A percentile compares a stretch with the other conserved stretches of the same genome.
These are phyloP conservation scores for Phanerochaete sordida DNA, from an alignment of 768 basidiomycete genomes.

Conservation along the genomic window DNA sequence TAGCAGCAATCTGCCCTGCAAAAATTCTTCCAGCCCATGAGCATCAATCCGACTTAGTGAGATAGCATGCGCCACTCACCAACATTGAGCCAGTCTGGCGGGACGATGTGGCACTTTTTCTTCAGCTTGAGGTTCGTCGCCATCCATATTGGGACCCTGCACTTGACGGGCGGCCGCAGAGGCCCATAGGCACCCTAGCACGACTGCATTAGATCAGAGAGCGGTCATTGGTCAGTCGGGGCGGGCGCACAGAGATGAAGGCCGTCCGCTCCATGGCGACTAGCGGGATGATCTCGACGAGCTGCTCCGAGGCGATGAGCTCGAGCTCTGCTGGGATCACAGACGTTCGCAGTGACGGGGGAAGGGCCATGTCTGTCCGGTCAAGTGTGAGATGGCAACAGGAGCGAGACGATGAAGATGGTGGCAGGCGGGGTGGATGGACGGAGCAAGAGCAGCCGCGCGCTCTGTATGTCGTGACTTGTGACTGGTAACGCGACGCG, in stretches of 20 bases:
- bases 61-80: conserved; percentile 48
- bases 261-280: conserved; percentile 90
- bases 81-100: conserved; percentile 85
- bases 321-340: conserved; percentile 85
- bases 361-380: conserved; percentile 65
- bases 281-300: conserved; percentile 82
- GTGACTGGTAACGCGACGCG: conserved; percentile 5
- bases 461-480: background rate
- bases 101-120: conserved; percentile 89
- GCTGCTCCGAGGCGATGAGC: conserved; percentile 79
- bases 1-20: conserved; percentile 68
- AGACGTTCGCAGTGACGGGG: conserved; percentile 62
- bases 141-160: conserved; percentile 93
- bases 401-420: background rate
- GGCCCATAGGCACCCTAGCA: conserved; percentile 88
- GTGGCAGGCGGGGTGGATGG: background rate
- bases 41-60: background rate
- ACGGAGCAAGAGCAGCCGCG: background rate
- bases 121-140: conserved; percentile 91
- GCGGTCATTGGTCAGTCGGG: too few species aligned
- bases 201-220: background rate
- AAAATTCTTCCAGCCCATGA: conserved; percentile 59
- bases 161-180: conserved; percentile 80
- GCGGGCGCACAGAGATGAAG: conserved; percentile 72
- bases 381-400: background rate